Evolutionary conservation across 257 asterid species (phyloP), one percentile per base, ranked within the genome.

Genomic region (Scutellaria barbata): DNA sequence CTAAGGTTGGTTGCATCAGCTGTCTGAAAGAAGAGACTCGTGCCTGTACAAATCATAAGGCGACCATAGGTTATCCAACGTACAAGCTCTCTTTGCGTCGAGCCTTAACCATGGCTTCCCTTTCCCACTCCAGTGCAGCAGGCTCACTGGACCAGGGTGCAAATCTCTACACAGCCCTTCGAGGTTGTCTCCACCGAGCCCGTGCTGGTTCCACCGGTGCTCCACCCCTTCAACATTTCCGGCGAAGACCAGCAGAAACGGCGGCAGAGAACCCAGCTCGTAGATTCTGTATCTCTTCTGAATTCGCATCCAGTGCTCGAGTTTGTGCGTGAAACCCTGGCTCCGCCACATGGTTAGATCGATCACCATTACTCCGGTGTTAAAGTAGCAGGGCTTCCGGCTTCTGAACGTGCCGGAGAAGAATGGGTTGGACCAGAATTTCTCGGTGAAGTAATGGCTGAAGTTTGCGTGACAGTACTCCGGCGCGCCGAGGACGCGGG

Each of bases 361-460:
- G 62, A 92, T 77, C 5, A 92, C 96, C 96, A 92, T 92, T 11
- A 92, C 98, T 1, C 98, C 98, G 1, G 98, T 92, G 85, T 92
- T 92, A 85, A 92, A 92, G 14, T 92, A 92, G 22, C 96, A 90
- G 0, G 96, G 87, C 0, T 6, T 71, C 0, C 91, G 84, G 55
- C 63, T 72, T 30, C 73, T 59, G 60, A 92, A 88, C 0, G 81
- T 55, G 60, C 58, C 56, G 69, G 86, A 69, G 61, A 86, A 78
- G 4, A 55, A 33, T 0, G 88, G 89, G 57, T 73, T 84, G 0
- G 87, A 72, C 98, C 97, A 92, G 83, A 92, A 92, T 9, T 70
- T 72, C 7, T 85, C 5, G 5, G 97, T 90, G 80, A 92, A 92
- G 77, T 92, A 92, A 39, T 82, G 85, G 61, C 77, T 86, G 82